These are phyloP conservation scores for Ligustrum vulgare DNA, from an alignment of 257 asterid species.

Conservation along the genomic window DNA sequence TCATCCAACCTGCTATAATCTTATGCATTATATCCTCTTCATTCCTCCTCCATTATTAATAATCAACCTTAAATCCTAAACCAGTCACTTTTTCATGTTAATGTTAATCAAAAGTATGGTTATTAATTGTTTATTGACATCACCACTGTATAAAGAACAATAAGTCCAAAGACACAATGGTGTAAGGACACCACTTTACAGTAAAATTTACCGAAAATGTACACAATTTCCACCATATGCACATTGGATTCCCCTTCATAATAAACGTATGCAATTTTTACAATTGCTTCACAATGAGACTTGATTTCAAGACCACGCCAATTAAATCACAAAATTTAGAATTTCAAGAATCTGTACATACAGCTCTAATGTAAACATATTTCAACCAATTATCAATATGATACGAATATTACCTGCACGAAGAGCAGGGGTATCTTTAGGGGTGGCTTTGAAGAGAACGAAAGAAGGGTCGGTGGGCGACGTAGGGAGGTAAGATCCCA, in stretches of 20 bases:
- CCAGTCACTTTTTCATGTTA: not conserved
- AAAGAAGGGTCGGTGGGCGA: conserved; percentile 75
- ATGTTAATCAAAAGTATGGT: no score
- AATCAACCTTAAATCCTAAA: not conserved
- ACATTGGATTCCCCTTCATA: not conserved
- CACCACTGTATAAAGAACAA: not conserved
- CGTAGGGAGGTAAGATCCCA: conserved; percentile 79
- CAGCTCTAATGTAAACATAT: not conserved
- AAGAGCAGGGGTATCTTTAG: conserved; percentile 94
- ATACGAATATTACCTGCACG: conserved; percentile 76
- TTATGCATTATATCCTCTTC: not conserved
- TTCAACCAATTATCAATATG: not conserved
- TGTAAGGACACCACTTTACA: not conserved
- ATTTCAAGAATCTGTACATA: no score
- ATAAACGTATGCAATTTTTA: not conserved
- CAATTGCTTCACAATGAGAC: not conserved
- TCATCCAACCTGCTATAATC: not conserved
- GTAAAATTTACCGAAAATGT: not conserved
- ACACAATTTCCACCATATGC: not conserved
- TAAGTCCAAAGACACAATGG: not conserved
- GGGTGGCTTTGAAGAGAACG: conserved; percentile 78
- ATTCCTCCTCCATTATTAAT: not conserved
- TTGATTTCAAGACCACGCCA: not conserved
- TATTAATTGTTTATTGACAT: not conserved
- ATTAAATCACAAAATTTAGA: no score